Evolutionary conservation across 306 rosid genomes (phyloP), one percentile per base, ranked within the genome.

Genomic region (cucumber (Cucumis sativus)): DNA sequence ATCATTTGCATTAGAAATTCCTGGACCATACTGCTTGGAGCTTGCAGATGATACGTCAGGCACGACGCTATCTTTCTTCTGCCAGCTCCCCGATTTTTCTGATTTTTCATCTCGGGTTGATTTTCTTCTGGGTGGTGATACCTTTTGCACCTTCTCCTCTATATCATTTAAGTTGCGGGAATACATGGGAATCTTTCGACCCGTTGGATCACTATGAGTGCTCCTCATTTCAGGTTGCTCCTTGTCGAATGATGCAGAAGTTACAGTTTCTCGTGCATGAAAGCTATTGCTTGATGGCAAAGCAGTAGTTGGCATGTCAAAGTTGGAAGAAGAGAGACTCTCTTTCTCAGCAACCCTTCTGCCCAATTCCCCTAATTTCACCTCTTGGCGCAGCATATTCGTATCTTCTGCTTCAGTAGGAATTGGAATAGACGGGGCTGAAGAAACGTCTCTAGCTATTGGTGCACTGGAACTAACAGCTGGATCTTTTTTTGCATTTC

Each of bases 81-180:
- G 82, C 93, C 85, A 92, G 77, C 82, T 86, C 16, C 83, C 86
- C 68, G 82, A 41, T 85, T 88, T 92, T 55, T 95, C 98, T 41
- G 93, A 63, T 77, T 86, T 95, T 73, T 95, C 97, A 51, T 92
- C 99, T 79, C 84, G 88, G 59, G 85, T 55, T 81, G 78, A 83
- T 88, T 92, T 95, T 72, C 96, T 87, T 72, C 86, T 88, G 33
- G 99, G 97, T 47, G 99, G 97, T 37, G 97, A 95, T 58, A 87
- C 97, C 86, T 89, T 89, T 79, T 83, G 92, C 77, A 92, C 97
- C 84, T 83, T 90, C 57, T 88, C 96, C 68, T 86, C 91, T 8
- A 83, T 57, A 80, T 87, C 97, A 75, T 33, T 84, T 47, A 80
- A 80, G 77, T 84, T 89, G 73, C 83, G 88, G 79, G 95, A 82